These are phyloP conservation scores for Rhizopogon roseolus DNA, from an alignment of 768 basidiomycete genomes.

Conservation along the genomic window DNA sequence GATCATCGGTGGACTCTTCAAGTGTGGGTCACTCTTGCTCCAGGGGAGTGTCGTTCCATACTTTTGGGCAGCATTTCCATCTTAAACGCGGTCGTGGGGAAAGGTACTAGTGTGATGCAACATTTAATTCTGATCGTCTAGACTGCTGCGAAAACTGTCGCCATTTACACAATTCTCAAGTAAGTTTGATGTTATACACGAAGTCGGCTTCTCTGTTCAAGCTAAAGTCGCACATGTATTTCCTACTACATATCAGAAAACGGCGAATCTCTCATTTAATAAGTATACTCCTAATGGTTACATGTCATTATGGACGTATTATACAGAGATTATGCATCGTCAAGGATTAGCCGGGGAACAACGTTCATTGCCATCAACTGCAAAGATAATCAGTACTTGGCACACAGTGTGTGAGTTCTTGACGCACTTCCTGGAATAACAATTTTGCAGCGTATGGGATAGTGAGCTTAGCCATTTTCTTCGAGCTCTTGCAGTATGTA, in stretches of 20 bases:
- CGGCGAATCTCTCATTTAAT: not conserved
- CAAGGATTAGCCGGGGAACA: slow-evolving; percentile 82
- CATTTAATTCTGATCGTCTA: too few relatives aligned
- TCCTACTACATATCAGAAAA: too few relatives aligned
- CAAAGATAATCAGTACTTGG: slow-evolving; percentile 2
- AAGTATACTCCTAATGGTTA: not conserved
- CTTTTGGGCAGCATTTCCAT: too few relatives aligned
- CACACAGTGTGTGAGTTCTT: not conserved
- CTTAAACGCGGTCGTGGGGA: too few relatives aligned
- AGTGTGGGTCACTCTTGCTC: too few relatives aligned
- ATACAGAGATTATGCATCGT: slow-evolving; percentile 51
- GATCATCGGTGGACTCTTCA: too few relatives aligned
- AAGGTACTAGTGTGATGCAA: too few relatives aligned
- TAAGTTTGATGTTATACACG: too few relatives aligned
- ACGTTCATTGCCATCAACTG: slow-evolving; percentile 98
- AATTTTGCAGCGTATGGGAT: slow-evolving; percentile 96
- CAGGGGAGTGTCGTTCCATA: too few relatives aligned
- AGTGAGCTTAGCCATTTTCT: slow-evolving; percentile 91
- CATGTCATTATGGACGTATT: not conserved
- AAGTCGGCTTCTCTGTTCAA: too few relatives aligned
- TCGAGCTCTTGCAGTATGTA: slow-evolving; percentile 96
- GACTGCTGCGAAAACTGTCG: too few relatives aligned
- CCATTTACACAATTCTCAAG: too few relatives aligned
- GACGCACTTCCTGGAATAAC: slow-evolving; percentile 79
- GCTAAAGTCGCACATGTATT: not conserved